These are phyloP conservation scores for Arthrocladium fulminans DNA, from an alignment of 2,329 filamentous ascomycete genomes.

Conservation along the genomic window DNA sequence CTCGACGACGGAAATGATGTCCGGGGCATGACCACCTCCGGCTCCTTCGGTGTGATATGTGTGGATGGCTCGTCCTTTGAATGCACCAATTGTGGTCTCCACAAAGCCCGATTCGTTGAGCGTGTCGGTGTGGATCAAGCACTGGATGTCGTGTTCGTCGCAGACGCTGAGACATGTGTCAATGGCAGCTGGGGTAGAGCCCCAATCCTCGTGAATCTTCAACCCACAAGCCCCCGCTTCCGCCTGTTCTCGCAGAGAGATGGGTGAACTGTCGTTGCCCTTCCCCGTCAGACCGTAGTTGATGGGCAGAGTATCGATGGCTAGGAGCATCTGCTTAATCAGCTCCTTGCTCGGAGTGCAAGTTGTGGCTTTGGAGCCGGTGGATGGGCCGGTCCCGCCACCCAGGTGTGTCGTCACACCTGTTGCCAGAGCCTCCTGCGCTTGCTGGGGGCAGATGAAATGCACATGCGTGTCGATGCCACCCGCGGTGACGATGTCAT, in stretches of 20 bases:
- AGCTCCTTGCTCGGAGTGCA: slow-evolving; percentile 81
- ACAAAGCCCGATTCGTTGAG: slow-evolving; percentile 97
- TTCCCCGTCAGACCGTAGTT: slow-evolving; percentile 91
- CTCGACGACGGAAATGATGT: slow-evolving; percentile 91
- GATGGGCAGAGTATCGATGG: slow-evolving; percentile 68
- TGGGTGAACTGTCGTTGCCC: slow-evolving; percentile 70
- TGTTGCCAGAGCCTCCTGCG: slow-evolving; percentile 69
- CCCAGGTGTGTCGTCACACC: slow-evolving; percentile 87
- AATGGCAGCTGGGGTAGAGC: slow-evolving; percentile 80
- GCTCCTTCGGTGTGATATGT: slow-evolving; percentile 96
- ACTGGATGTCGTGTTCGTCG: slow-evolving; percentile 86
- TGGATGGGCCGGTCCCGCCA: slow-evolving; percentile 85
- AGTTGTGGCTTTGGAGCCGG: slow-evolving; percentile 83
- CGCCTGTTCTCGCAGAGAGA: slow-evolving; percentile 68
- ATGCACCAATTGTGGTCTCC: slow-evolving; percentile 75
- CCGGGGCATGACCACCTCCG: slow-evolving; percentile 86
- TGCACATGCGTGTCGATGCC: slow-evolving; percentile 88
- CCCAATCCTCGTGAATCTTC: slow-evolving; percentile 96
- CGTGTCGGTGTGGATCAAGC: slow-evolving; percentile 90
- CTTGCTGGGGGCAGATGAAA: slow-evolving; percentile 91
- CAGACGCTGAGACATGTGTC: slow-evolving; percentile 78
- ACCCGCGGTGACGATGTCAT: slow-evolving; percentile 82
- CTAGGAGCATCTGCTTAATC: slow-evolving; percentile 83
- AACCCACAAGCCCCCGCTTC: slow-evolving; percentile 78
- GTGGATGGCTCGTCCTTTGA: slow-evolving; percentile 82